Conservation (phyloP, 345 rosid species). For the Salix viminalis region DNA sequence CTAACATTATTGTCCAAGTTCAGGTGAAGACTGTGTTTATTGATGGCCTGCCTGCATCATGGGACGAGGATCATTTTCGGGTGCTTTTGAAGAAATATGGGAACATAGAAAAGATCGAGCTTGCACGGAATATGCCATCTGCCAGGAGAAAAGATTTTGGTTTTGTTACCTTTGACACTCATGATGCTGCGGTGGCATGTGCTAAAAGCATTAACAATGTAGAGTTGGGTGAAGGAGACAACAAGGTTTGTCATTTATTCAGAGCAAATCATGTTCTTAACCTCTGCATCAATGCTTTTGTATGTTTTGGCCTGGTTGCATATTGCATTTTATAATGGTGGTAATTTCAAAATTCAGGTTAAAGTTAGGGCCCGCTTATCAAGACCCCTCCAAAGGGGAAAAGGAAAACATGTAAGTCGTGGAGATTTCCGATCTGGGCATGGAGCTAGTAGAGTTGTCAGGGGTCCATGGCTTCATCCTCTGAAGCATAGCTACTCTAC, state of each 20-base stretch:
- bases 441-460: conserved; percentile 50
- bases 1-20: conserved; percentile 14
- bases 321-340: not conserved
- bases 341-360: conserved; percentile 42
- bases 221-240: conserved; percentile 77
- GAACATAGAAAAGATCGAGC: conserved; percentile 82
- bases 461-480: conserved; percentile 68
- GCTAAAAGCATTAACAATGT: conserved; percentile 89
- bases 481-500: conserved; percentile 44
- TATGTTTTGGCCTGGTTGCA: not conserved
- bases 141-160: conserved; percentile 97
- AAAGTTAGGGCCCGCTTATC: conserved; percentile 96
- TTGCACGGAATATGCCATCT: conserved; percentile 96
- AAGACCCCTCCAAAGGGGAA: conserved; percentile 85
- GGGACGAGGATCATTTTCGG: conserved; percentile 88
- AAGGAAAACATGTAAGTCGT: conserved; percentile 54
- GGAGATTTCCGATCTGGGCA: conserved; percentile 60
- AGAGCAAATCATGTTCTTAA: not conserved
- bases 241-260: conserved; percentile 48
- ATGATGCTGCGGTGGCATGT: conserved; percentile 87
- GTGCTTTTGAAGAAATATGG: conserved; percentile 70
- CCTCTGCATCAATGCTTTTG: conserved; percentile 5
- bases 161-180: conserved; percentile 88
- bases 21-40: conserved; percentile 92
- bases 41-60: conserved; percentile 83